Conservation (phyloP, 345 rosid species). For the Cochlearia excelsa region DNA sequence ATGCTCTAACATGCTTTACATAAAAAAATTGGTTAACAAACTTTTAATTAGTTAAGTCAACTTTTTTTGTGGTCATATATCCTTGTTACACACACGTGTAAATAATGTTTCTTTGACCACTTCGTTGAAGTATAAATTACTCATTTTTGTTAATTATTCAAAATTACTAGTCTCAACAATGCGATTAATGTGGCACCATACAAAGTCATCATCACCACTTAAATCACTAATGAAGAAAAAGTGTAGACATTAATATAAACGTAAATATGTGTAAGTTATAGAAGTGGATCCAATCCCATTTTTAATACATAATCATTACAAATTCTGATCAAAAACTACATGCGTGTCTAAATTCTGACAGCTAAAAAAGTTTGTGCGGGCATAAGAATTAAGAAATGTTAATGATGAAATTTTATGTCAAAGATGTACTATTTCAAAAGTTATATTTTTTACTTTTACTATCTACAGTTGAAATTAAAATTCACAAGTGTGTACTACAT, state of each 20-base stretch:
- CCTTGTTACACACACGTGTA: slow-evolving; percentile 26
- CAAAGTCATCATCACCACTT: slow-evolving; percentile 15
- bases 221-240: no score
- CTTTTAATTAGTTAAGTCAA: slow-evolving; percentile 17
- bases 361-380: neutral
- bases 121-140: neutral
- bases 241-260: no score
- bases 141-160: neutral
- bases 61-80: slow-evolving; percentile 6
- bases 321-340: slow-evolving; percentile 14
- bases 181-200: slow-evolving; percentile 11
- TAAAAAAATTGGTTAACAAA: no score
- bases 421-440: no score
- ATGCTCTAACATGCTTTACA: no score
- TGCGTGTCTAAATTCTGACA: slow-evolving; percentile 28
- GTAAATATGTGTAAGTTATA: no score
- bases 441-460: no score
- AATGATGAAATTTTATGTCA: no score
- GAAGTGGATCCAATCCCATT: slow-evolving; percentile 21
- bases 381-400: no score
- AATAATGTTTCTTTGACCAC: slow-evolving; percentile 16
- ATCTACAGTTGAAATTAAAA: no score
- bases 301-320: slow-evolving; percentile 21
- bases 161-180: slow-evolving; percentile 2
- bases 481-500: no score